Evolutionary conservation across 352 stramenopile genomes (phyloP).

Genomic region (Lagenidium giganteum): DNA sequence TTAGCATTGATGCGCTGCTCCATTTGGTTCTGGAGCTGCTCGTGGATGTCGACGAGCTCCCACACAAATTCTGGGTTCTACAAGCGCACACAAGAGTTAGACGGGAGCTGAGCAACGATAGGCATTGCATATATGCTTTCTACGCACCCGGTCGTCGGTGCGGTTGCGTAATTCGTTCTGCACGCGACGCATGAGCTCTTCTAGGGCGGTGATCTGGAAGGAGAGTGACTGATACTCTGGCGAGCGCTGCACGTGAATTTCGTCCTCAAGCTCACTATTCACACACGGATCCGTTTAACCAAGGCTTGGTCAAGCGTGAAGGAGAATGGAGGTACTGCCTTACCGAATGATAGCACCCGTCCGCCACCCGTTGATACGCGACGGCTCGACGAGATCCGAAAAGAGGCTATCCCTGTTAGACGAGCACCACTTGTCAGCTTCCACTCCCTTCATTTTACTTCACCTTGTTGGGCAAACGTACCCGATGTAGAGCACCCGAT

Average conservation of each 20-base stretch:
- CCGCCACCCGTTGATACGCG: slow-evolving; percentile 90
- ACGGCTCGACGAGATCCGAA: slow-evolving; percentile 92
- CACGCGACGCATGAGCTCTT: slow-evolving; percentile 61
- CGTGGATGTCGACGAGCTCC: slow-evolving; percentile 54
- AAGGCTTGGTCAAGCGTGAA: not conserved
- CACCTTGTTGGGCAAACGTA: slow-evolving; percentile 16
- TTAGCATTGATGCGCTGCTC: slow-evolving; percentile 80
- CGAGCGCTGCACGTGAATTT: slow-evolving; percentile 63
- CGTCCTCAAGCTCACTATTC: slow-evolving; percentile 78
- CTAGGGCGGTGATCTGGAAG: slow-evolving; percentile 55
- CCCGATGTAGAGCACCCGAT: slow-evolving; percentile 91
- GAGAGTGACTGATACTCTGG: slow-evolving; percentile 59
- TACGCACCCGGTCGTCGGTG: slow-evolving; percentile 17
- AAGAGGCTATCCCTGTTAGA: slow-evolving; percentile 87
- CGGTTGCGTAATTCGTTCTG: slow-evolving; percentile 42
- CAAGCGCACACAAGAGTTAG: too few species aligned
- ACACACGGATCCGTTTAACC: not conserved
- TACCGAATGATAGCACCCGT: slow-evolving; percentile 91
- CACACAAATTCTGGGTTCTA: slow-evolving; percentile 60
- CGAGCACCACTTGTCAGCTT: not conserved
- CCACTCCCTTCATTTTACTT: too few species aligned
- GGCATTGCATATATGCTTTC: too few species aligned
- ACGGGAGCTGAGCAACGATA: too few species aligned
- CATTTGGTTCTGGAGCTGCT: slow-evolving; percentile 62
- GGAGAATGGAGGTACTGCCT: not conserved